phyloP scores from a whole-genome alignment of 2,329 filamentous ascomycete genomes.

The Monosporascus sp. region DNA sequence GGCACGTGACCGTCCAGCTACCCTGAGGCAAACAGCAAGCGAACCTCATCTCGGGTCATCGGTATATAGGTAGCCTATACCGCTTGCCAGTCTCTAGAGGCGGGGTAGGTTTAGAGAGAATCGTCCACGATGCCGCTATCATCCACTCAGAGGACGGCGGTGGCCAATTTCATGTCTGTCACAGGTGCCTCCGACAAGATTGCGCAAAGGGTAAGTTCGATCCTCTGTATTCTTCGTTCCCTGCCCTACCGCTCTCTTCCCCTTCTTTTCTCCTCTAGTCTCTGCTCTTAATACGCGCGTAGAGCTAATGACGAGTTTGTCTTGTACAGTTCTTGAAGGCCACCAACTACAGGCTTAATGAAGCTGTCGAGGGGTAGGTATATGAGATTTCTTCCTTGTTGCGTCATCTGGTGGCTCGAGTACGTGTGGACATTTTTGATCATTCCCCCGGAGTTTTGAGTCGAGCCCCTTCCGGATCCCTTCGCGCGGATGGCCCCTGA shows the following conservation, averaged over 20 bases:
- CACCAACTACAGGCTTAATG: slow-evolving; percentile 45
- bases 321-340: slow-evolving; percentile 30
- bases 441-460: no score
- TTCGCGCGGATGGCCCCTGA: no score
- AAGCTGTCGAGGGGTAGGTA: slow-evolving; percentile 56
- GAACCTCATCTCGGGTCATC: no score
- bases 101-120: background rate
- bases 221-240: background rate
- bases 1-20: no score
- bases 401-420: slow-evolving; percentile 6
- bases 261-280: background rate
- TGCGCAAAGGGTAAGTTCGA: slow-evolving; percentile 17
- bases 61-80: no score
- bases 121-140: slow-evolving; percentile 13
- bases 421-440: background rate
- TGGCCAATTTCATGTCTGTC: slow-evolving; percentile 23
- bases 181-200: slow-evolving; percentile 23
- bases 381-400: slow-evolving; percentile 7
- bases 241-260: background rate
- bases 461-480: no score
- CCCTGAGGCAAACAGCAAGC: no score
- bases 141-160: slow-evolving; percentile 19
- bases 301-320: background rate
- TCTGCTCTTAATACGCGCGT: background rate
- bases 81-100: background rate